phyloP scores from a whole-genome alignment of 306 rosid species.

The Vachellia collinsii region DNA sequence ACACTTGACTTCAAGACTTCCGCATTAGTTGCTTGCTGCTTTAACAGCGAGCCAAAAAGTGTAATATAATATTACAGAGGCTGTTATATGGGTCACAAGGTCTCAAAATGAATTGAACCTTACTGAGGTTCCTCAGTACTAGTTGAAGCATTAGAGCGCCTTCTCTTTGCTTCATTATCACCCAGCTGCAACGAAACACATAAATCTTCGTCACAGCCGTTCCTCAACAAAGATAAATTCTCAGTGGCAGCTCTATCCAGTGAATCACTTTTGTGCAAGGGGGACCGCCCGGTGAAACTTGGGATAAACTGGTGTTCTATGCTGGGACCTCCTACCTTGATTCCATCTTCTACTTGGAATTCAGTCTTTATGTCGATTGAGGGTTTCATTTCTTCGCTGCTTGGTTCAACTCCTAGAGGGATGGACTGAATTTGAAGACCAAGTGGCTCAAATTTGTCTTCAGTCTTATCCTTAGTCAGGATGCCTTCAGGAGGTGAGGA shows the following conservation, averaged over 20 bases:
- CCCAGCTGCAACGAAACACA: constrained; percentile 90
- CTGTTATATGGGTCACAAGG: constrained; percentile 27
- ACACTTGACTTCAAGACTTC: constrained; percentile 33
- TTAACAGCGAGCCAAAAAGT: constrained; percentile 39
- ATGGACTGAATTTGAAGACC: constrained; percentile 89
- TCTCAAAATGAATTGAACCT: constrained; percentile 33
- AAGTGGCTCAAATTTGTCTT: constrained; percentile 81
- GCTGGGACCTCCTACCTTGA: constrained; percentile 67
- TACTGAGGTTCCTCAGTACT: constrained; percentile 69
- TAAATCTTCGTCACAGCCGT: constrained; percentile 69
- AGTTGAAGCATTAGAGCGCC: constrained; percentile 80
- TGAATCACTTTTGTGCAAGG: constrained; percentile 56
- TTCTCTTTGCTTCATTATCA: constrained; percentile 90
- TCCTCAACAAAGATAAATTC: constrained; percentile 77
- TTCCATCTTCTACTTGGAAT: constrained; percentile 75
- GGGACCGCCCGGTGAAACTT: constrained; percentile 71
- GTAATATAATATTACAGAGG: constrained; percentile 34
- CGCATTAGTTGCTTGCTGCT: constrained; percentile 32
- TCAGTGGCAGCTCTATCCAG: constrained; percentile 56
- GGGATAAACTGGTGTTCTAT: constrained; percentile 95
- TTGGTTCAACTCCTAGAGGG: constrained; percentile 67
- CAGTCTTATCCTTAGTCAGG: constrained; percentile 66
- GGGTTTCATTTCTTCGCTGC: constrained; percentile 56
- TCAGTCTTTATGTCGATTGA: constrained; percentile 56
- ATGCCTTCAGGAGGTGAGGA: constrained; percentile 79